These are phyloP conservation scores for Mallotus japonicus DNA, from an alignment of 441 rosid genomes.

Conservation along the genomic window DNA sequence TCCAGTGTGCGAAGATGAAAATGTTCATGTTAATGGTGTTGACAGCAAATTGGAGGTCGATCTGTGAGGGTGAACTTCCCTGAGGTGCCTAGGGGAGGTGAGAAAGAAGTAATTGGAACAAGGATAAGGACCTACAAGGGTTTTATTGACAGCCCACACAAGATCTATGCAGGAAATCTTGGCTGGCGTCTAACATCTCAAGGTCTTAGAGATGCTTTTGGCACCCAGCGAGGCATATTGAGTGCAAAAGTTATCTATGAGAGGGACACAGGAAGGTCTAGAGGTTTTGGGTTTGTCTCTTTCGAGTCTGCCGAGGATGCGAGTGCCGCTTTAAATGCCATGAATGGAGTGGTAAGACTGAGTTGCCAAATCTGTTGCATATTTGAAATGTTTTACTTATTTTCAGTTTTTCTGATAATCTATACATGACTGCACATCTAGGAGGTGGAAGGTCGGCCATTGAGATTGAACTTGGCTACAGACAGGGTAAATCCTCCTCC, in stretches of 20 bases:
- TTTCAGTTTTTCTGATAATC: conserved; percentile 12
- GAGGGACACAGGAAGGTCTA: conserved; percentile 65
- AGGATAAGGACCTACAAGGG: conserved; percentile 47
- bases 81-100: conserved; percentile 89
- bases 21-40: background rate
- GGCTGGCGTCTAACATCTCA: conserved; percentile 76
- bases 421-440: conserved; percentile 24
- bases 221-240: conserved; percentile 58
- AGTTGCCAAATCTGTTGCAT: conserved; percentile 11
- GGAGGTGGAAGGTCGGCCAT: conserved; percentile 93
- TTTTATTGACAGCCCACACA: conserved; percentile 72
- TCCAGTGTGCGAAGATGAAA: background rate
- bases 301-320: conserved; percentile 61
- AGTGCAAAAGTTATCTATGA: conserved; percentile 81
- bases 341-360: conserved; percentile 69
- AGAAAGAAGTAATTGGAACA: conserved; percentile 63
- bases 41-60: conserved; percentile 82
- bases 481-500: conserved; percentile 44
- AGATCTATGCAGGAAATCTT: conserved; percentile 89
- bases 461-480: conserved; percentile 66
- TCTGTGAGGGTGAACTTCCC: conserved; percentile 83
- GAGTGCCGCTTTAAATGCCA: conserved; percentile 44
- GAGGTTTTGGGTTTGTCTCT: conserved; percentile 82
- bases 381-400: conserved; percentile 9
- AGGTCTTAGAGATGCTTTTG: conserved; percentile 70